Base-by-base conservation (phyloP, 106 monocot genomes). In the Dendrobium catenatum region DNA sequence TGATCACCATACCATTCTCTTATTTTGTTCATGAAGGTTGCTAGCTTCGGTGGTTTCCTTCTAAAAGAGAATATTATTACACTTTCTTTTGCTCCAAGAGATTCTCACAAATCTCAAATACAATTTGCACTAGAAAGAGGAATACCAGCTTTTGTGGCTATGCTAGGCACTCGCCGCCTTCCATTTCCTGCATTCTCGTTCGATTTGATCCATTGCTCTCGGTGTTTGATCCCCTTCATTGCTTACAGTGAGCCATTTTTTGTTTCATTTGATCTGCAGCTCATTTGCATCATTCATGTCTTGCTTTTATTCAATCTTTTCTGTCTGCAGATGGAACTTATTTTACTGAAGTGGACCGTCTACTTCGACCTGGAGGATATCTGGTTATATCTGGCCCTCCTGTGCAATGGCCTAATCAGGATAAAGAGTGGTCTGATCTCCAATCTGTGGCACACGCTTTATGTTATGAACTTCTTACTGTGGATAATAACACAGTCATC, bases 91-190 rank as follows among this genome's bases (percentile, higher is more conserved):
- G 98, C 98, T 75, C 98, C 95, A 81, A 91, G 95, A 83, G 98
- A 99, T 78, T 99, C 98, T 13, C 98, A 99, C 78, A 99, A 99
- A 81, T 79, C 98, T 19, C 97, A 97, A 76, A 99, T 99, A 87
- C 98, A 99, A 74, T 99, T 99, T 85, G 95, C 95, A 9, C 72
- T 99, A 67, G 98, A 99, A 87, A 92, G 98, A 82, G 98, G 98
- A 83, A 93, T 99, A 42, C 98, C 98, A 78, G 91, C 98, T 68
- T 93, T 99, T 93, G 93, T 99, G 77, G 93, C 93, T 24, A 99
- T 99, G 94, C 78, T 99, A 27, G 98, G 98, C 81, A 95, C 91
- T 55, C 93, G 81, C 9, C 82, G 98, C 6, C 98, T 98, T 83
- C 95, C 98, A 78, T 98, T 98, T 88, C 94, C 98, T 37, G 87